phyloP scores from a whole-genome alignment of 1,139 yeast species.

The Hemisphaericaspora lyxosophila region DNA sequence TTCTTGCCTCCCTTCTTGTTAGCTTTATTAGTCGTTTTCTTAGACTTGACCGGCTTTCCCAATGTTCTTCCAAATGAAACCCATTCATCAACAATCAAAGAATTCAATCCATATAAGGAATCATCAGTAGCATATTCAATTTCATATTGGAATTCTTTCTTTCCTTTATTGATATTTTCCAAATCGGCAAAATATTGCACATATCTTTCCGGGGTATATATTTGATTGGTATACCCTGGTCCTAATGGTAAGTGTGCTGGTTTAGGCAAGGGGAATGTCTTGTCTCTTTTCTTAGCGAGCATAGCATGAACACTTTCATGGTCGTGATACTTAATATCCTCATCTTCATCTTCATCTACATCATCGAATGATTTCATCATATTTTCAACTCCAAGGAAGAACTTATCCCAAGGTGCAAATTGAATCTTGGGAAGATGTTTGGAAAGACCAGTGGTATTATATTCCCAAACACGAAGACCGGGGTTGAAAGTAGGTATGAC shows the following conservation, averaged over 20 bases:
- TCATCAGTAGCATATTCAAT: constrained; percentile 72
- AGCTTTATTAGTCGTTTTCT: constrained; percentile 8
- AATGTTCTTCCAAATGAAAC: constrained; percentile 54
- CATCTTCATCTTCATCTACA: constrained; percentile 18
- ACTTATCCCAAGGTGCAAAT: constrained; percentile 52
- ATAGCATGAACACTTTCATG: constrained; percentile 10
- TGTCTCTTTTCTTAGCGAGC: constrained; percentile 43
- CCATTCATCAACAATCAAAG: constrained; percentile 62
- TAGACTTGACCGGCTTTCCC: constrained; percentile 38
- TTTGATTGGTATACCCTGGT: constrained; percentile 72
- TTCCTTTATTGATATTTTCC: constrained; percentile 46
- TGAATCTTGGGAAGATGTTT: constrained; percentile 16
- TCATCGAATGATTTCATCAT: constrained; percentile 27
- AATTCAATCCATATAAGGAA: constrained; percentile 51
- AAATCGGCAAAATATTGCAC: constrained; percentile 73
- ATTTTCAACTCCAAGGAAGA: constrained; percentile 48
- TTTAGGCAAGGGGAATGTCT: constrained; percentile 65
- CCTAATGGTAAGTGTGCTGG: constrained; percentile 59
- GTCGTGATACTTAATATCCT: constrained; percentile 11
- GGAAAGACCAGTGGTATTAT: constrained; percentile 60
- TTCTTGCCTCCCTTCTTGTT: constrained; percentile 8
- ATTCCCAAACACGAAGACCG: constrained; percentile 82
- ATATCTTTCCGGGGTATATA: constrained; percentile 69
- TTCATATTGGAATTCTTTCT: constrained; percentile 53
- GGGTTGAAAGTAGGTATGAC: constrained; percentile 88